phyloP scores from a whole-genome alignment of 768 basidiomycete genomes.

The Psilocybe subaeruginosa region DNA sequence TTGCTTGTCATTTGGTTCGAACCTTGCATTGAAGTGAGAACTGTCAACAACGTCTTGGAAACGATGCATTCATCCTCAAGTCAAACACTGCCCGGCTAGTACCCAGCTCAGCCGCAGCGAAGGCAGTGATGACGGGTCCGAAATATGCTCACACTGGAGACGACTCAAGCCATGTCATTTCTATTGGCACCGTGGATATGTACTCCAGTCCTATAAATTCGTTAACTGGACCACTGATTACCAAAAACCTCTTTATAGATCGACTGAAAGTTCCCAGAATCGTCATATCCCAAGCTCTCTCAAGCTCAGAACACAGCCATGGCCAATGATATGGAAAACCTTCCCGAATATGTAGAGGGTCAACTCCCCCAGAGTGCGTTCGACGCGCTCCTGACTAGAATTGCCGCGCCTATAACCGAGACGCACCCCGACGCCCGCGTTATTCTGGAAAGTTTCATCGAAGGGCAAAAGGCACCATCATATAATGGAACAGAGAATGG shows the following conservation, averaged over 20 bases:
- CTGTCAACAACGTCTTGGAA: too few relatives aligned
- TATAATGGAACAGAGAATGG: neutral
- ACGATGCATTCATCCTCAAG: too few relatives aligned
- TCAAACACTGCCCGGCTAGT: too few relatives aligned
- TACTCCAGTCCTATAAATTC: too few relatives aligned
- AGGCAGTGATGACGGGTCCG: too few relatives aligned
- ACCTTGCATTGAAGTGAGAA: too few relatives aligned
- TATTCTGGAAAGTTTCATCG: constrained; percentile 6
- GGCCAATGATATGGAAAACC: neutral
- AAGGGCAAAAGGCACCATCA: constrained; percentile 1
- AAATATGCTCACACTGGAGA: too few relatives aligned
- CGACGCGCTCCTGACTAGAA: constrained; percentile 10
- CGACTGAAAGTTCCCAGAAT: neutral
- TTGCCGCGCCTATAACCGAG: neutral
- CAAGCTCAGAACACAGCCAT: neutral
- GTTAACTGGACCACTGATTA: too few relatives aligned
- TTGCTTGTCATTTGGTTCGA: too few relatives aligned
- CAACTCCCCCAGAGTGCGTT: constrained; percentile 12
- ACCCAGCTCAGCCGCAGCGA: too few relatives aligned
- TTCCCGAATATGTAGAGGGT: constrained; percentile 8
- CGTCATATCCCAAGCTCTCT: neutral
- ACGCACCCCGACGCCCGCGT: neutral
- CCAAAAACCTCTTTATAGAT: neutral
- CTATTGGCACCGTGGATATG: too few relatives aligned
- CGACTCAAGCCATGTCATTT: too few relatives aligned